Percentiles rank a stretch among this genome's conserved stretches.
phyloP scores from a whole-genome alignment of 257 asterid species.

The Striga asiatica region DNA sequence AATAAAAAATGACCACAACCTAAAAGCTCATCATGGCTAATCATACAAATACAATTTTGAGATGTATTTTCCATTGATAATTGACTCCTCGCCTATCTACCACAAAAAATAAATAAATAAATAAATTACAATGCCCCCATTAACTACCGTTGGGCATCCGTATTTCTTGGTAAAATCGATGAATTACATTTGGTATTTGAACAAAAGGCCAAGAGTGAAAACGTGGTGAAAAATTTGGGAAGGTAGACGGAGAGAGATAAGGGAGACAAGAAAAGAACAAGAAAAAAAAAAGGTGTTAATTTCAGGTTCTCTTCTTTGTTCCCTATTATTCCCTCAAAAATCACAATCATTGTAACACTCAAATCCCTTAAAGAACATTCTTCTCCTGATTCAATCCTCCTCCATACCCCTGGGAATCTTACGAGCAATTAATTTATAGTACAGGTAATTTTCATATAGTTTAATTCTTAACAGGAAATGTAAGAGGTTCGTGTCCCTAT shows the following conservation, averaged over 20 bases:
- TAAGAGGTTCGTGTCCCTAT: no score
- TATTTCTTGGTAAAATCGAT: slow-evolving; percentile 18
- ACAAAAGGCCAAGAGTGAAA: slow-evolving; percentile 6
- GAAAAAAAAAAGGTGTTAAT: not conserved
- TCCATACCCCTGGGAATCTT: not conserved
- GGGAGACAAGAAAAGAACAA: slow-evolving; percentile 17
- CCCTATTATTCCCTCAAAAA: not conserved
- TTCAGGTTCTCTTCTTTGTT: slow-evolving; percentile 5
- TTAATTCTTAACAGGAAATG: no score
- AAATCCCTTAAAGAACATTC: not conserved
- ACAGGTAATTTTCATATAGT: no score
- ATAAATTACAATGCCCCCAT: not conserved
- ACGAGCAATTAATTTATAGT: no score
- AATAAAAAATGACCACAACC: no score
- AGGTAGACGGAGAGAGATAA: not conserved
- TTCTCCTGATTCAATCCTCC: not conserved
- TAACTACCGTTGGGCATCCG: slow-evolving; percentile 13
- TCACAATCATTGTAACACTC: no score
- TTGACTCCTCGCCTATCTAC: not conserved
- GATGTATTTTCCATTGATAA: not conserved
- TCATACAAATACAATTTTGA: no score
- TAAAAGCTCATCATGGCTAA: no score
- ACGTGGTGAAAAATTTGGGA: not conserved
- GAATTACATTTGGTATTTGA: slow-evolving; percentile 22
- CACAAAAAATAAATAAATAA: no score